These are phyloP conservation scores for Leccinum pachyderme DNA, from an alignment of 1,284 basidiomycete genomes.

Conservation along the genomic window DNA sequence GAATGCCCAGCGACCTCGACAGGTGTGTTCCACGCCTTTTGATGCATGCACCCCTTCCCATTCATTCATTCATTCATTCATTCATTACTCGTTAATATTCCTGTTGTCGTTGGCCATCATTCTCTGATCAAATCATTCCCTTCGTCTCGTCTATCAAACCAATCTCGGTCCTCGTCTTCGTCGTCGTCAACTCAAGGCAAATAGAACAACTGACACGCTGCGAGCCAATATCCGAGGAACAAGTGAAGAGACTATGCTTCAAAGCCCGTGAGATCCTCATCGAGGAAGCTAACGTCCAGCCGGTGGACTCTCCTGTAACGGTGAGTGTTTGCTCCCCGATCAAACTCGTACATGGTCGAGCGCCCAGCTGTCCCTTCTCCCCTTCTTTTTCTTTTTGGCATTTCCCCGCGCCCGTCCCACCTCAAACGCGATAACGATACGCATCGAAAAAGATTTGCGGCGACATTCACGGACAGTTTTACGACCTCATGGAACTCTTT, in stretches of 20 bases:
- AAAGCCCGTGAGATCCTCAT: conserved; percentile 96
- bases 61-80: conserved; percentile 1
- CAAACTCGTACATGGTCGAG: conserved; percentile 5
- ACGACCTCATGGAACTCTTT: conserved; percentile 96
- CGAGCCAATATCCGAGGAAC: conserved; percentile 89
- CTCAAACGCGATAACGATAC: not conserved
- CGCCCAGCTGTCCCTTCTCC: not conserved
- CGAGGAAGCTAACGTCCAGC: conserved; percentile 97
- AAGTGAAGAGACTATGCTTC: conserved; percentile 90
- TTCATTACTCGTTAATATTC: not conserved
- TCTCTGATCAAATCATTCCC: not conserved
- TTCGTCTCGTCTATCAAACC: not conserved
- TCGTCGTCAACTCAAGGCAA: conserved; percentile 48
- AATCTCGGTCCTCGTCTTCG: not conserved
- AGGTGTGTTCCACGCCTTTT: conserved; percentile 40
- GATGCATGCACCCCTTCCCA: conserved; percentile 28
- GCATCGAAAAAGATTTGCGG: conserved; percentile 79
- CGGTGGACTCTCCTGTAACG: conserved; percentile 95
- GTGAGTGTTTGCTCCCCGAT: conserved; percentile 40
- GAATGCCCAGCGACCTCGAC: conserved; percentile 50
- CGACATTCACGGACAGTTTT: conserved; percentile 99
- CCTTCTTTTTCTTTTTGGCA: not conserved
- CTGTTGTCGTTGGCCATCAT: conserved; percentile 20
- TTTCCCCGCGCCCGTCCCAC: conserved; percentile 20
- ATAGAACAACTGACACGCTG: conserved; percentile 89